These are phyloP conservation scores for Setomelanomma holmii DNA, from an alignment of 2,329 filamentous ascomycete species.

Conservation along the genomic window DNA sequence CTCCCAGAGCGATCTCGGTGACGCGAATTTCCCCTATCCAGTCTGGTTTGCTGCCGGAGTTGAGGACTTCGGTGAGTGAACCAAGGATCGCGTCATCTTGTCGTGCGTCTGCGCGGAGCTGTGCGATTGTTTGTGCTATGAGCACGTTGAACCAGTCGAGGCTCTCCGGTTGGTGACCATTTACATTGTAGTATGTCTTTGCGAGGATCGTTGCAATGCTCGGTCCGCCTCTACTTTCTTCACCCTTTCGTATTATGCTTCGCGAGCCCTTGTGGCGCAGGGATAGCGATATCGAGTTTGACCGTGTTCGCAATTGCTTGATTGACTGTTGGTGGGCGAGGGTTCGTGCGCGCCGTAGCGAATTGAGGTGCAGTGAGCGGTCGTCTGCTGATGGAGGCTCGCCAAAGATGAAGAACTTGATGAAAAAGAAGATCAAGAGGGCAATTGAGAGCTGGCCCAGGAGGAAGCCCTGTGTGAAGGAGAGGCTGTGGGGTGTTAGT, in stretches of 20 bases:
- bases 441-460: slow-evolving; percentile 93
- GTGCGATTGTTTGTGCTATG: slow-evolving; percentile 93
- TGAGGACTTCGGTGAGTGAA: slow-evolving; percentile 83
- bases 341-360: slow-evolving; percentile 75
- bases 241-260: slow-evolving; percentile 55
- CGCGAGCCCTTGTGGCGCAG: slow-evolving; percentile 48
- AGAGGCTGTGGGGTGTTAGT: slow-evolving; percentile 64
- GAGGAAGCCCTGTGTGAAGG: slow-evolving; percentile 92
- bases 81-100: slow-evolving; percentile 88
- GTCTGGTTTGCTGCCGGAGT: slow-evolving; percentile 84
- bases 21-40: slow-evolving; percentile 94
- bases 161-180: slow-evolving; percentile 94
- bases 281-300: slow-evolving; percentile 40
- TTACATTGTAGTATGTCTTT: slow-evolving; percentile 97
- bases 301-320: slow-evolving; percentile 38
- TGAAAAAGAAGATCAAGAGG: slow-evolving; percentile 89
- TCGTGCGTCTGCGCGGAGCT: slow-evolving; percentile 90
- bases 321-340: slow-evolving; percentile 66
- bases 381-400: slow-evolving; percentile 86
- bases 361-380: slow-evolving; percentile 76
- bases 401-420: slow-evolving; percentile 99
- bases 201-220: slow-evolving; percentile 93
- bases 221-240: slow-evolving; percentile 62
- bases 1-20: slow-evolving; percentile 90
- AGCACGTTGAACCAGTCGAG: slow-evolving; percentile 99